Base-by-base conservation (phyloP, 2,329 filamentous ascomycete genomes). In the Trichoderma asperellum region DNA sequence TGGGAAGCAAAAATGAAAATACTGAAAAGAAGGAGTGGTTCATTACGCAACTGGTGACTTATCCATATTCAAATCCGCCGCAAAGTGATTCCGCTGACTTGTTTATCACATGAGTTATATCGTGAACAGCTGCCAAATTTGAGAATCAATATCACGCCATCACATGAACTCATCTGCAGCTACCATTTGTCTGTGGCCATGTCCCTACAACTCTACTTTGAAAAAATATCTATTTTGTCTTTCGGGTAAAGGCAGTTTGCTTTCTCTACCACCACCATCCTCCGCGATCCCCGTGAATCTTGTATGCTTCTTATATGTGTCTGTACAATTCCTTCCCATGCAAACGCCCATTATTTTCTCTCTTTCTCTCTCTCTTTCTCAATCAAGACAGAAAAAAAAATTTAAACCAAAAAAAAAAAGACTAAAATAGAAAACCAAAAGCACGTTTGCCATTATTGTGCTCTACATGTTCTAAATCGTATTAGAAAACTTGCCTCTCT, bases 301-400 rank as follows among this genome's bases (percentile, higher is more conserved):
- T 32, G 29, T 53, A 47, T 27, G 16, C 7, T 37, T 56, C 27
- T 56, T 10, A 11, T 49, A 16, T 52, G 24, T 53, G 43, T 55
- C 32, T 64, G 49, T 40, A 52, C 49, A 64, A 56, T 43, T 49
- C 49, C 61, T 11, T 56, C 43, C 61, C 61, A 32, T 56, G 34
- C 61, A 43, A 62, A 64, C 61, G 61, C 61, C 61, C 16, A 27
- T 40, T 55, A 56, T 43, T 40, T 55, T 62, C 40, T 43, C 40
- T 43, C 16, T n/a, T 6, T 10, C 5, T 18, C 5, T 43, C 16
- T 43, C 37, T 40, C 12, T 53, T 14, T 35, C 18, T 64, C 34
- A 64, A 56, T 64, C 34, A 64, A 64, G 49, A 64, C 24, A 40
- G 32, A 35, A 29, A 32, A 40, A 3, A n/a, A 43, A 43, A 29